phyloP scores from a whole-genome alignment of 768 basidiomycete species.

The Phaeotremella fagi region DNA sequence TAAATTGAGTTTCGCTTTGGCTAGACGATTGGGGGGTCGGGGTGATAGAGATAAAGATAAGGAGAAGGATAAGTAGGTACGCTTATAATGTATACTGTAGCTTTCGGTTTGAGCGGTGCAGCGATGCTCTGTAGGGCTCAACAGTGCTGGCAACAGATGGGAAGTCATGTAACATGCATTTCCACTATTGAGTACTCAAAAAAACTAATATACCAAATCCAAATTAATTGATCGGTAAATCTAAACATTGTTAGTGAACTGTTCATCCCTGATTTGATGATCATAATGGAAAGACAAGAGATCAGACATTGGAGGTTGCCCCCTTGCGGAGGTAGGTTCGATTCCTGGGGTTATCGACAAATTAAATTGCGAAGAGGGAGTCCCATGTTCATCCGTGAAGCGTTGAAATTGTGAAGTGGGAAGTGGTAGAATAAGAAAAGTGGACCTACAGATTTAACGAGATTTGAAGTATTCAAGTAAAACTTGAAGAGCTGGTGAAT shows the following conservation, averaged over 20 bases:
- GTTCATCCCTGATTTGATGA: too few species aligned
- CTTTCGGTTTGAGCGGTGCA: too few species aligned
- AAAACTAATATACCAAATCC: too few species aligned
- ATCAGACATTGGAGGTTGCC: conserved; percentile 45
- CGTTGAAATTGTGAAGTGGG: background rate
- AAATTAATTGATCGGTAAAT: background rate
- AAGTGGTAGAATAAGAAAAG: background rate
- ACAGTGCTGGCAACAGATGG: too few species aligned
- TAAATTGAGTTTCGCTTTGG: conserved; percentile 40
- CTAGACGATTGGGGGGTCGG: conserved; percentile 9
- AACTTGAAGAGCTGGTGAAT: conserved; percentile 91
- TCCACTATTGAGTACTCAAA: too few species aligned
- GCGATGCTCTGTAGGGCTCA: too few species aligned
- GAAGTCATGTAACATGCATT: too few species aligned
- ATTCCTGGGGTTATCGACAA: conserved; percentile 49
- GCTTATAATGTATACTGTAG: too few species aligned
- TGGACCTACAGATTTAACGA: conserved; percentile 68
- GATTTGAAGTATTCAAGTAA: conserved; percentile 75
- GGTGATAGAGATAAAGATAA: background rate
- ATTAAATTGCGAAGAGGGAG: conserved; percentile 47
- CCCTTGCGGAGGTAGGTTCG: conserved; percentile 49
- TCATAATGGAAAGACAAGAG: conserved; percentile 2
- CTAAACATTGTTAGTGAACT: too few species aligned
- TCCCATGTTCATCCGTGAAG: conserved; percentile 46
- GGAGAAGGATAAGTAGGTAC: too few species aligned